Evolutionary conservation across 805 yeast species (phyloP), one percentile per base, ranked within the genome.

Genomic region (Saturnispora kantuleensis): DNA sequence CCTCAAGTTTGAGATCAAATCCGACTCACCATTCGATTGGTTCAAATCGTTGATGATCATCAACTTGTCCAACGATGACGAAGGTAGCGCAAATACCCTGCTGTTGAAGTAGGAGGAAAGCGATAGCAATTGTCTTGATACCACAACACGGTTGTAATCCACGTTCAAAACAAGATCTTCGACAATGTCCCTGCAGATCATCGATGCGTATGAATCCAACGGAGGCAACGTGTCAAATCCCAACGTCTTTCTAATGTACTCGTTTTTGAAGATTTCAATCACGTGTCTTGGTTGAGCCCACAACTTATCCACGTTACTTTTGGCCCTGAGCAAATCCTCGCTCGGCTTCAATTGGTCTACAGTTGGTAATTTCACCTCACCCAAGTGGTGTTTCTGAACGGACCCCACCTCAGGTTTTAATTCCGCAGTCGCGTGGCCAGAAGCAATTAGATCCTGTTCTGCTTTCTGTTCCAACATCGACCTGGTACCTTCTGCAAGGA

Each of bases 111-210:
- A 89, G 44, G 76, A 60, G 55, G 83, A 88, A 45, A 93, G 64
- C 6, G 81, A 76, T 29, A 86, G 72, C 37, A 93, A 73, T 60
- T 88, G 96, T 50, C 84, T 78, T 0, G 95, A 80, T 9, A 86
- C 94, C 51, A 85, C 93, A 38, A 76, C 77, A 57, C 95, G 81
- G 65, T 93, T 93, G 69, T 86, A 93, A 52, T 89, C 95, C 67
- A 90, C 66, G 52, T 82, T 78, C 48, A 82, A 79, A 44, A 89
- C 74, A 30, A 84, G 65, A 62, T 90, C 97, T 41, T 74, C 73
- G 31, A 81, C 69, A 31, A 85, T 66, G 57, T 93, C 97, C 50
- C 85, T 76, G 52, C 88, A 69, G 21, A 90, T 58, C 45, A 85
- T 65, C 1, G 82, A 78, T 17, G 70, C 70, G 47, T 75, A 74